A percentile compares a stretch with the other conserved stretches of the same genome.
Evolutionary conservation across 2,329 filamentous ascomycete species (phyloP).

Genomic region (Cryphonectria naterciae): DNA sequence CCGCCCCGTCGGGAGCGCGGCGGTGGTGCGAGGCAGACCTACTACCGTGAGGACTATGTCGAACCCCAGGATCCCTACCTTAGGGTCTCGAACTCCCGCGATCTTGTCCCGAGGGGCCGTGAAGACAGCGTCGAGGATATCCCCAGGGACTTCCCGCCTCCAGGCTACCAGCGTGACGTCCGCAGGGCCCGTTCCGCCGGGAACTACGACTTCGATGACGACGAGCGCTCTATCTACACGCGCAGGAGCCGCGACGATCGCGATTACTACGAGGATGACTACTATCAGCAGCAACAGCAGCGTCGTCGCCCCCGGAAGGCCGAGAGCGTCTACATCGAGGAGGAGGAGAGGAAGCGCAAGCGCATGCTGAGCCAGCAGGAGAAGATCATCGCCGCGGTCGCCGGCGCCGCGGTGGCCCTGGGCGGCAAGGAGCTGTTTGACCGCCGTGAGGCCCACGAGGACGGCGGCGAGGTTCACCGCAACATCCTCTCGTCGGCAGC

Average conservation of each 20-base stretch:
- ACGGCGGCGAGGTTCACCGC: constrained; percentile 55
- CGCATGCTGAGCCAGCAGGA: constrained; percentile 64
- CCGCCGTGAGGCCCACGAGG: constrained; percentile 60
- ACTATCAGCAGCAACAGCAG: constrained; percentile 49
- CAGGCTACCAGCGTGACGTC: constrained; percentile 54
- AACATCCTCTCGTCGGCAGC: constrained; percentile 64
- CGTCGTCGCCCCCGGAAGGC: constrained; percentile 56
- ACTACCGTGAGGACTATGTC: constrained; percentile 60
- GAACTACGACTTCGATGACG: constrained; percentile 64
- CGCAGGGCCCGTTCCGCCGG: constrained; percentile 69
- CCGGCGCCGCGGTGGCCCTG: constrained; percentile 66
- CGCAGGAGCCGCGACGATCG: constrained; percentile 39
- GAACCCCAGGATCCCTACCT: constrained; percentile 56
- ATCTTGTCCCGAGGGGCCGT: constrained; percentile 62
- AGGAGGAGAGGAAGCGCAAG: constrained; percentile 57
- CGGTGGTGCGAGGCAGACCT: constrained; percentile 42
- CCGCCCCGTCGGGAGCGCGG: constrained; percentile 50
- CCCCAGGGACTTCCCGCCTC: constrained; percentile 80
- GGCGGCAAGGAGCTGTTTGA: constrained; percentile 70
- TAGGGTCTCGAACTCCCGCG: constrained; percentile 50
- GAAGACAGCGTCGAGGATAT: constrained; percentile 84
- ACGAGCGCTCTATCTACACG: constrained; percentile 38
- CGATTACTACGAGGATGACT: constrained; percentile 49
- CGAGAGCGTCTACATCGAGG: constrained; percentile 58
- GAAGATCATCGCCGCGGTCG: constrained; percentile 68